Evolutionary conservation across 116 monocot species (phyloP).

Genomic region (Dioscorea cayenensis): DNA sequence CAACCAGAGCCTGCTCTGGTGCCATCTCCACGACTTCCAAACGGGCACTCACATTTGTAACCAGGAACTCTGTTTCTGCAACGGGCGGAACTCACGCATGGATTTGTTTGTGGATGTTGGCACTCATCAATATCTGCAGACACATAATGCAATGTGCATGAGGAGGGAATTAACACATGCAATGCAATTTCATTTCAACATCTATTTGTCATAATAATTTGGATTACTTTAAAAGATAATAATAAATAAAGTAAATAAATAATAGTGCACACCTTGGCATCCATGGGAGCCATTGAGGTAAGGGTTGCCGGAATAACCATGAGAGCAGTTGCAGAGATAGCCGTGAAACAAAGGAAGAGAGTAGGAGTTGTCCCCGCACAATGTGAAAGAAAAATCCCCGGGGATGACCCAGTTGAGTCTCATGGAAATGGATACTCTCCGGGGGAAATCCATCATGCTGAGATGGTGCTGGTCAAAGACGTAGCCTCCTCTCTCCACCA

Average conservation of each 20-base stretch:
- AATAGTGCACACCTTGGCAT: slow-evolving; percentile 20
- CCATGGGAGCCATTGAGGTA: slow-evolving; percentile 19
- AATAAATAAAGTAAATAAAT: not conserved
- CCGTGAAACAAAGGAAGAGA: slow-evolving; percentile 1
- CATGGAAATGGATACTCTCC: slow-evolving; percentile 12
- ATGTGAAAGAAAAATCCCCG: not conserved
- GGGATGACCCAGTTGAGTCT: slow-evolving; percentile 28
- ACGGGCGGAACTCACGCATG: slow-evolving; percentile 18
- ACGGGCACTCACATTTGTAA: slow-evolving; percentile 32
- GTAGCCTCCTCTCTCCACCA: slow-evolving; percentile 19
- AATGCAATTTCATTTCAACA: not conserved
- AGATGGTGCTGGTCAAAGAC: not conserved
- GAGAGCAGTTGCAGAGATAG: slow-evolving; percentile 30
- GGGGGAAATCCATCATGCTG: slow-evolving; percentile 7
- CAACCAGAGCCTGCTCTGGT: slow-evolving; percentile 30
- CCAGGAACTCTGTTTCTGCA: slow-evolving; percentile 27
- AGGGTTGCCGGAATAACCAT: slow-evolving; percentile 28
- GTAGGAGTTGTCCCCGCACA: slow-evolving; percentile 14
- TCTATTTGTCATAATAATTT: not conserved
- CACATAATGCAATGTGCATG: not conserved
- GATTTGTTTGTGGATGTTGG: slow-evolving; percentile 8
- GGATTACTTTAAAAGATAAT: not conserved
- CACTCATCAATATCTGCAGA: slow-evolving; percentile 35
- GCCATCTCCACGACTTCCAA: slow-evolving; percentile 39
- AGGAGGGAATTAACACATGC: too few species aligned